phyloP scores from a whole-genome alignment of 1,284 basidiomycete species.

The Leccinum angustisporum region DNA sequence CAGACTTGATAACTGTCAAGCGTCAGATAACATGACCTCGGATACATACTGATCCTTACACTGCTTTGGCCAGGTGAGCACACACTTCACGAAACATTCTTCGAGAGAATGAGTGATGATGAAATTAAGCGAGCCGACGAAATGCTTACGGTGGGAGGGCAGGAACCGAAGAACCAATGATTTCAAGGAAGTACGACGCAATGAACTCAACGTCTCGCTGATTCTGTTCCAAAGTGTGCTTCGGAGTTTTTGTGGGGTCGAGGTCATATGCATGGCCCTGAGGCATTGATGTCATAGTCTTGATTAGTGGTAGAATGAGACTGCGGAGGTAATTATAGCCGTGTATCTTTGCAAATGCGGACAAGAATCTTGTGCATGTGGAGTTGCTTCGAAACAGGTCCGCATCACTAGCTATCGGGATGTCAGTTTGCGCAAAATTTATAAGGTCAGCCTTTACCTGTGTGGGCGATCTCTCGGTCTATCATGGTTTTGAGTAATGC shows the following conservation, averaged over 20 bases:
- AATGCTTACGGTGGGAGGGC: slow-evolving; percentile 71
- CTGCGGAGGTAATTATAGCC: slow-evolving; percentile 86
- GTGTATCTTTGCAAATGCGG: slow-evolving; percentile 81
- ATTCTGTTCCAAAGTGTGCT: slow-evolving; percentile 69
- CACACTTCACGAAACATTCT: slow-evolving; percentile 90
- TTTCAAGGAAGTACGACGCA: slow-evolving; percentile 73
- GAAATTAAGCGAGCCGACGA: background rate
- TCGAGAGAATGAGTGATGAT: slow-evolving; percentile 11
- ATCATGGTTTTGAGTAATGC: slow-evolving; percentile 80
- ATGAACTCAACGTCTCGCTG: slow-evolving; percentile 72
- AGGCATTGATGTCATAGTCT: slow-evolving; percentile 72
- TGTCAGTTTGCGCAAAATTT: slow-evolving; percentile 9
- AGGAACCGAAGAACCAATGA: slow-evolving; percentile 72
- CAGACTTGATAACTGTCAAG: slow-evolving; percentile 53
- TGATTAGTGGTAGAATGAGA: slow-evolving; percentile 75
- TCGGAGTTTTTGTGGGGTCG: slow-evolving; percentile 65
- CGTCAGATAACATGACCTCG: slow-evolving; percentile 17
- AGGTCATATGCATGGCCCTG: slow-evolving; percentile 77
- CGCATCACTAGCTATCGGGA: slow-evolving; percentile 66
- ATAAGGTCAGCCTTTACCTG: slow-evolving; percentile 47
- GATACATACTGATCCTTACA: slow-evolving; percentile 50
- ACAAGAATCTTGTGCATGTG: slow-evolving; percentile 81
- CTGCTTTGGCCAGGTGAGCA: slow-evolving; percentile 77
- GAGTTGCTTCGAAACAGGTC: slow-evolving; percentile 85
- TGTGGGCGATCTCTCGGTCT: slow-evolving; percentile 78